Evolutionary conservation across 257 asterid species (phyloP).

Genomic region (Catharanthus roseus): DNA sequence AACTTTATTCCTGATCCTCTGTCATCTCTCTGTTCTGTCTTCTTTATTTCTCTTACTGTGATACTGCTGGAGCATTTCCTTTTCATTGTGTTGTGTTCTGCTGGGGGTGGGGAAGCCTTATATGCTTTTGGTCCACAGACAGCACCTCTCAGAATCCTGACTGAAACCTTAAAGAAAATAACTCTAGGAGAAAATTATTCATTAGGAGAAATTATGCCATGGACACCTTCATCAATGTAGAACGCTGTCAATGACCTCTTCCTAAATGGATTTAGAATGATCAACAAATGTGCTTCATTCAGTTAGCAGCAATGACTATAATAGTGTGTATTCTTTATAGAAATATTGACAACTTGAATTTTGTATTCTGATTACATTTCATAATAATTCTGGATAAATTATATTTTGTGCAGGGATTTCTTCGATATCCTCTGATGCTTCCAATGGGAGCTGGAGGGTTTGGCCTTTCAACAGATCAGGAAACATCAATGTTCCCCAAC

Average conservation of each 20-base stretch:
- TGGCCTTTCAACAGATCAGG: slow-evolving; percentile 45
- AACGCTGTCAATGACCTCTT: background rate
- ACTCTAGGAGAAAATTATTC: background rate
- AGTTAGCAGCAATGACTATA: background rate
- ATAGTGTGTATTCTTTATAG: background rate
- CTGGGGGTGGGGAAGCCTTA: background rate
- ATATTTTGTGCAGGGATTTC: slow-evolving; percentile 39
- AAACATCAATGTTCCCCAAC: slow-evolving; percentile 27
- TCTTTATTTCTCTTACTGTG: background rate
- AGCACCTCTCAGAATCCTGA: background rate
- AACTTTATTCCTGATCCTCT: background rate
- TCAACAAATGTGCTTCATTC: background rate
- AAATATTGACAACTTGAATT: background rate
- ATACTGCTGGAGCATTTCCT: background rate
- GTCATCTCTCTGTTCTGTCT: background rate
- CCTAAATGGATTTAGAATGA: background rate
- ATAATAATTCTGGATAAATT: slow-evolving; percentile 16
- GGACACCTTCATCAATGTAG: background rate
- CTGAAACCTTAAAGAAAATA: background rate
- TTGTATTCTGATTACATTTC: background rate
- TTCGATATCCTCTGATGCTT: slow-evolving; percentile 31
- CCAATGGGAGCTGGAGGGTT: slow-evolving; percentile 37
- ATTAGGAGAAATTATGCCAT: background rate
- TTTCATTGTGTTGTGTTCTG: background rate
- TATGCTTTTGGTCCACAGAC: background rate